Evolutionary conservation across 768 basidiomycete species (phyloP).

Genomic region (Steccherinum ochraceum): DNA sequence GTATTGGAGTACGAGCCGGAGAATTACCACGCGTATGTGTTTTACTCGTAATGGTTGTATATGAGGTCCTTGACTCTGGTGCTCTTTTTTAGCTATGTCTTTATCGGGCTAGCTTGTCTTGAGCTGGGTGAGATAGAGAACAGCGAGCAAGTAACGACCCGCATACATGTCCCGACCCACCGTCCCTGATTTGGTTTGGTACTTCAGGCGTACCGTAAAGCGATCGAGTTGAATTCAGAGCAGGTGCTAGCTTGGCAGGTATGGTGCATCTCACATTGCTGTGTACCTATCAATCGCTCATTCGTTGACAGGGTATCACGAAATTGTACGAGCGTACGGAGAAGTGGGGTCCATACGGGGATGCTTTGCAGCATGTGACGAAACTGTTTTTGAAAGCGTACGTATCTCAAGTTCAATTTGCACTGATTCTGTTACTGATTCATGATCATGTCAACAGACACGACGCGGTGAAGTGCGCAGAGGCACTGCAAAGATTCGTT

Average conservation of each 20-base stretch:
- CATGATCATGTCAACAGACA: too few species aligned
- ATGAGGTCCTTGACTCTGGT: background rate
- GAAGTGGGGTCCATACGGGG: conserved; percentile 52
- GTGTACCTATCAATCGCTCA: too few species aligned
- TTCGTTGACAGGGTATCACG: conserved; percentile 54
- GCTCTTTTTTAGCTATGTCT: conserved; percentile 68
- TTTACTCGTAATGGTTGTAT: background rate
- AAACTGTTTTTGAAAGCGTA: conserved; percentile 55
- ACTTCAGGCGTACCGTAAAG: conserved; percentile 72
- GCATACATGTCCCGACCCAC: conserved; percentile 2
- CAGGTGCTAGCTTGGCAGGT: conserved; percentile 87
- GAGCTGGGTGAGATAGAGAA: conserved; percentile 65
- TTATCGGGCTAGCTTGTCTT: conserved; percentile 72
- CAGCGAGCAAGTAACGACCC: conserved; percentile 76
- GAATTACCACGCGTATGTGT: conserved; percentile 82
- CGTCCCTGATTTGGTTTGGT: conserved; percentile 15
- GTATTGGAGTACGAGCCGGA: conserved; percentile 71
- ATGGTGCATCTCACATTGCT: conserved; percentile 9
- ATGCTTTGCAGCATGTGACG: conserved; percentile 50
- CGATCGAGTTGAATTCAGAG: conserved; percentile 59
- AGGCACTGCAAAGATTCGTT: conserved; percentile 72
- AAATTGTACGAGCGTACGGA: conserved; percentile 63
- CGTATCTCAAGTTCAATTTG: conserved; percentile 14
- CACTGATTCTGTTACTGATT: background rate
- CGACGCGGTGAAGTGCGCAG: conserved; percentile 76